Conservation (phyloP, 306 rosid species). For the Quercus variabilis region DNA sequence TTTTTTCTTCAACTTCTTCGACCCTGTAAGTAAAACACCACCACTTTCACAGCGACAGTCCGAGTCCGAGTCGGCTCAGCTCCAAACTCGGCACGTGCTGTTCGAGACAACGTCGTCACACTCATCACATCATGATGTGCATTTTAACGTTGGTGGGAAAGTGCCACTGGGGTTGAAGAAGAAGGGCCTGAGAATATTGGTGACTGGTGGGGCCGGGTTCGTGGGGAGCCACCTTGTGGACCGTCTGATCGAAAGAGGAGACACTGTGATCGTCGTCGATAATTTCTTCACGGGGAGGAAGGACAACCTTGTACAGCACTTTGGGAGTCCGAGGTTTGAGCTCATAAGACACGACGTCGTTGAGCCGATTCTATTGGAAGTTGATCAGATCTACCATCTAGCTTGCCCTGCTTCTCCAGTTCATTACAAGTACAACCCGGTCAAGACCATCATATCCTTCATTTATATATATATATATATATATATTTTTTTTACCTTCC, state of each 20-base stretch:
- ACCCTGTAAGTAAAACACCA: background rate
- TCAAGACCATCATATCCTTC: constrained; percentile 94
- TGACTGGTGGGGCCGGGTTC: constrained; percentile 97
- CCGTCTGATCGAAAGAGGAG: constrained; percentile 75
- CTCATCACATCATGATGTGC: background rate
- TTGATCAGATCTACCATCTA: constrained; percentile 90
- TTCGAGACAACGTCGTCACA: constrained; percentile 11
- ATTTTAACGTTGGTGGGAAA: constrained; percentile 25
- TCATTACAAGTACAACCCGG: constrained; percentile 92
- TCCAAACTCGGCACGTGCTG: constrained; percentile 46
- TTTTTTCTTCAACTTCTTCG: constrained; percentile 37
- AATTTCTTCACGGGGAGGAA: constrained; percentile 86
- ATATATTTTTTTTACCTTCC: too few relatives aligned
- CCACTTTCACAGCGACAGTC: background rate
- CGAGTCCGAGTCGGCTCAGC: background rate
- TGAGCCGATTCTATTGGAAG: constrained; percentile 76
- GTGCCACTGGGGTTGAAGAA: constrained; percentile 35
- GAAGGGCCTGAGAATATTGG: constrained; percentile 55
- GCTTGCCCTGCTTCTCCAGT: constrained; percentile 99
- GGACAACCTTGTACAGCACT: constrained; percentile 65
- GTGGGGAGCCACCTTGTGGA: constrained; percentile 95
- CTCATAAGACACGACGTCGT: constrained; percentile 94
- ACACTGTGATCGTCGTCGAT: constrained; percentile 79
- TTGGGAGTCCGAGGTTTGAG: constrained; percentile 80
- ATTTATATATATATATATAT: background rate